phyloP scores from a whole-genome alignment of 768 basidiomycete species.

The Boletus pseudopeckii region DNA sequence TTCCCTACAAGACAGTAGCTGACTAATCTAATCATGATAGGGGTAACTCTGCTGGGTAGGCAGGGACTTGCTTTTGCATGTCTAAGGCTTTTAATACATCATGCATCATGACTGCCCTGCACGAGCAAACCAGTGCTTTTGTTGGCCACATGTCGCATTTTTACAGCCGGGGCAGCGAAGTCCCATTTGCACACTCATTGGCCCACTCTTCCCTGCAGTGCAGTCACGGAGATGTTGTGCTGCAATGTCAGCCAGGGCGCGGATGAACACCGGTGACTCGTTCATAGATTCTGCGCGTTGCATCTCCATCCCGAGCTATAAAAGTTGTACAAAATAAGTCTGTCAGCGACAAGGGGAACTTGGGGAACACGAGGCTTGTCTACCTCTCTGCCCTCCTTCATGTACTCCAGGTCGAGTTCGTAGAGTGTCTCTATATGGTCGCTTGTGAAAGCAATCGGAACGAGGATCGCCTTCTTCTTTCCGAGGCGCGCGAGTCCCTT shows the following conservation, averaged over 20 bases:
- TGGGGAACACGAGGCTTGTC: constrained; percentile 19
- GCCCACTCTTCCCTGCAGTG: constrained; percentile 49
- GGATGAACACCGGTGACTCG: constrained; percentile 92
- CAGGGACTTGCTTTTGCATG: too few species aligned
- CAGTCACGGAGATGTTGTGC: constrained; percentile 72
- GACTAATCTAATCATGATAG: constrained; percentile 30
- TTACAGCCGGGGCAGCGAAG: constrained; percentile 94
- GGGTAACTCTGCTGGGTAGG: not conserved
- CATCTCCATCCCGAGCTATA: constrained; percentile 85
- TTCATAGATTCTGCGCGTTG: constrained; percentile 89
- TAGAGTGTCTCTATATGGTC: constrained; percentile 99
- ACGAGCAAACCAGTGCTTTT: constrained; percentile 86
- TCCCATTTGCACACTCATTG: constrained; percentile 73
- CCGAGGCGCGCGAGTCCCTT: constrained; percentile 80
- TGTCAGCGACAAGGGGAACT: not conserved
- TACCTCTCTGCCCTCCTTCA: constrained; percentile 87
- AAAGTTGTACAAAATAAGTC: not conserved
- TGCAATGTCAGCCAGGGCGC: constrained; percentile 90
- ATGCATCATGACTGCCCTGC: constrained; percentile 55
- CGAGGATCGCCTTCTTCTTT: constrained; percentile 72
- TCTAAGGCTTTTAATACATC: constrained; percentile 18
- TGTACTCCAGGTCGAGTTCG: constrained; percentile 93
- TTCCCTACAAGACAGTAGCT: constrained; percentile 6
- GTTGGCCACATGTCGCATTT: constrained; percentile 80
- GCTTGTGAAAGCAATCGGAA: constrained; percentile 97